Evolutionary conservation across 352 stramenopile species (phyloP), one percentile per base, ranked within the genome.

Genomic region (Blastocystis sp.): DNA sequence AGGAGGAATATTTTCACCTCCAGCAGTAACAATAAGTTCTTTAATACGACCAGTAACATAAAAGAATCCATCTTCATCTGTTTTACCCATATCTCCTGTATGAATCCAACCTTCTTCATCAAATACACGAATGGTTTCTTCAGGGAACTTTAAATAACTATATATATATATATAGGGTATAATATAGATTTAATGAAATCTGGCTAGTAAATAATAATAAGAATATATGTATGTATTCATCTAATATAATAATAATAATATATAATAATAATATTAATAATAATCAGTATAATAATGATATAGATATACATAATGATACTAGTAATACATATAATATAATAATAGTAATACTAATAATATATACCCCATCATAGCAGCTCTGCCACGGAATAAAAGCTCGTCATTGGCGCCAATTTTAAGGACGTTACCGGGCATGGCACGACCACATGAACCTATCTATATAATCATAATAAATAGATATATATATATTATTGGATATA

Each of bases 1-100:
- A 37, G 85, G 85, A 19, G 85, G 72, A 10, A 94, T 75, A 72
- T 94, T 94, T 69, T 94, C 85, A 21, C 85, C 85, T 65, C 85
- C 85, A 11, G 83, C 82, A 35, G 83, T 93, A 58, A 81, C 70
- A 25, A 77, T 74, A 16, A 77, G 34, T 35, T 77, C 71, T 66
- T 77, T 77, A 41, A 71, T 45, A 27, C 70, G 56, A 36, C 70
- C 70, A 1, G 68, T 73, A 25, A 76, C 67, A 1, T 52, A 55
- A 28, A 76, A 37, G 37, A 66, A 75, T 6, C 69, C 68, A 35
- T 72, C 45, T 27, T 83, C 76, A 58, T 92, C 83, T 5, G 92
- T 73, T 46, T 79, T 77, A 21, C 80, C 85, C 28, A 80, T 82
- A 67, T 95, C 86, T 19, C 86, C 86, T 23, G 80, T 89, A 72